A percentile compares a stretch with the other conserved stretches of the same genome.
Evolutionary conservation across 225 moss, liverwort and hornwort genomes (phyloP).

Genomic region (Polytrichum commune): DNA sequence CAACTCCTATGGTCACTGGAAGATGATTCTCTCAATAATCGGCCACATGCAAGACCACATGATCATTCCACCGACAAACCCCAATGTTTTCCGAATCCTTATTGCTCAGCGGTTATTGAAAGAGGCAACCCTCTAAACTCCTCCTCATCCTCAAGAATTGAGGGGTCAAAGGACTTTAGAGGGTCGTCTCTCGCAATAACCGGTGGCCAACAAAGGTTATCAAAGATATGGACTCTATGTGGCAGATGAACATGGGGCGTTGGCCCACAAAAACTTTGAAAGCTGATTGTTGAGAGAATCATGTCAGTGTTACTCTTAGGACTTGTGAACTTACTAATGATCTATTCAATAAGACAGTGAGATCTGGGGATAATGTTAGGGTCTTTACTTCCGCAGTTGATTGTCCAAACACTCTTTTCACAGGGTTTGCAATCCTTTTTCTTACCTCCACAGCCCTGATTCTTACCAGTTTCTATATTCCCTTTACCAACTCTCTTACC

Average conservation of each 20-base stretch:
- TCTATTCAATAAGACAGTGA: background rate
- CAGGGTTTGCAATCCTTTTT: background rate
- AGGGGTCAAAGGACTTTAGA: background rate
- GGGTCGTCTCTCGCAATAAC: background rate
- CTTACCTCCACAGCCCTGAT: slow-evolving; percentile 6
- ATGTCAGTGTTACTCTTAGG: background rate
- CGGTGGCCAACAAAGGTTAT: too few species aligned
- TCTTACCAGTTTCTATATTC: slow-evolving; percentile 10
- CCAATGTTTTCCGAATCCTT: too few species aligned
- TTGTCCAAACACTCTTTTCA: slow-evolving; percentile 16
- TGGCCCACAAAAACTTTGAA: too few species aligned
- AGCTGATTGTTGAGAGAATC: background rate
- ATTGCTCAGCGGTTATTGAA: too few species aligned
- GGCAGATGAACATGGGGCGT: too few species aligned
- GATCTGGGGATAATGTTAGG: background rate
- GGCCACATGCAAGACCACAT: too few species aligned
- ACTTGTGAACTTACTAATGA: background rate
- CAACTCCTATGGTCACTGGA: too few species aligned
- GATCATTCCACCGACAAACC: too few species aligned
- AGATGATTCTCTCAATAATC: too few species aligned
- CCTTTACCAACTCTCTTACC: slow-evolving; percentile 5
- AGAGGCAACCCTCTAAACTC: too few species aligned
- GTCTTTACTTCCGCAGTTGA: slow-evolving; percentile 36
- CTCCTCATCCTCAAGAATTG: too few species aligned
- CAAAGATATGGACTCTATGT: background rate